Evolutionary conservation across 192 early-diverging fungal genomes (phyloP), one percentile per base, ranked within the genome.

Genomic region (Helicostylum pulchrum): DNA sequence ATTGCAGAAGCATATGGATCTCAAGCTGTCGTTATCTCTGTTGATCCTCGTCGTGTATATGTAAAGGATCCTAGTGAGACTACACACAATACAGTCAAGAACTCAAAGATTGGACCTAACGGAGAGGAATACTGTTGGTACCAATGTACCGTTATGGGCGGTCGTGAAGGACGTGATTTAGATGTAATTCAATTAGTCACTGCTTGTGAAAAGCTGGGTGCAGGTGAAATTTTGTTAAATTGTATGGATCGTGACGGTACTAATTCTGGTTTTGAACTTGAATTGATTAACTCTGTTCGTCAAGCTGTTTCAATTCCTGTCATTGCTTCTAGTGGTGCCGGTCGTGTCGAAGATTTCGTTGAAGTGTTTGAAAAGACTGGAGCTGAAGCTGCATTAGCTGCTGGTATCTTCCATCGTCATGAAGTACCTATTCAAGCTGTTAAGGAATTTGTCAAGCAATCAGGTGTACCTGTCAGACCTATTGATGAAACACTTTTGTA

Each of bases 231-330:
- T 47, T 76, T 98, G 71, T 83, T 97, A 56, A 99, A 99, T 75
- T 97, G 96, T 75, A 99, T 99, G 94, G 96, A 99, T 76, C 85
- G 89, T 71, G 98, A 99, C 72, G 98, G 98, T 3, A 98, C 92
- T 20, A 99, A 98, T 73, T 88, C 92, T 52, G 98, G 98, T 14
- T 99, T 91, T 67, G 98, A 99, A 55, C 70, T 94, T 17, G 93
- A 90, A 56, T 76, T 99, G 10, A 79, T 98, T 52, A 68, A 78
- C 7, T 84, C 88, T 53, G 90, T 94, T 31, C 96, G 92, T 70
- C 62, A 78, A 0, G 86, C 85, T 0, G 90, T 98, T 30, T 65
- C 67, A 3, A 99, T 99, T 58, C 97, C 97, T 1, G 96, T 99
- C n/a, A 95, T 99, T 81, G 97, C 97, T 0, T 93, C 90, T 42